Conservation (phyloP, 768 basidiomycete species). For the Boletus rex-veris region DNA sequence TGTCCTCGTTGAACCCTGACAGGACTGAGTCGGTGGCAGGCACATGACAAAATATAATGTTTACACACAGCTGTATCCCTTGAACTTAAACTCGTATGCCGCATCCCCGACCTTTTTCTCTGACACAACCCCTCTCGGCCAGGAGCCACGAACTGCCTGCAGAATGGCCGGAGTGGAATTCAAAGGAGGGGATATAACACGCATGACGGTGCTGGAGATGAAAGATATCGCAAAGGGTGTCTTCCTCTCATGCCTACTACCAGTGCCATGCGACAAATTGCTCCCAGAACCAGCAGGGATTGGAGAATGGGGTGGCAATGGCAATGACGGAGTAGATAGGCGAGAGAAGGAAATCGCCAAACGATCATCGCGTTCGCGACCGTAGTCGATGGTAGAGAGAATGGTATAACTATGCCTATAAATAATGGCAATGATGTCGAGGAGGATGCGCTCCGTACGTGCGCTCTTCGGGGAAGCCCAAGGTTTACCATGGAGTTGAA, state of each 20-base stretch:
- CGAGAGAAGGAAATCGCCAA: constrained; percentile 69
- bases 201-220: constrained; percentile 59
- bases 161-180: constrained; percentile 75
- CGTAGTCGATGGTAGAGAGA: constrained; percentile 72
- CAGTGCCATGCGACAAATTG: constrained; percentile 36
- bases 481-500: constrained; percentile 64
- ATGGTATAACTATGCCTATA: constrained; percentile 62
- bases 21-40: constrained; percentile 17
- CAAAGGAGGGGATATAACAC: constrained; percentile 74
- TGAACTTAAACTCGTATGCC: constrained; percentile 76
- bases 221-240: constrained; percentile 74
- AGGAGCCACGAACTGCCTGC: constrained; percentile 72
- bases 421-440: constrained; percentile 62
- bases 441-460: constrained; percentile 61
- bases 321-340: constrained; percentile 34
- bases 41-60: constrained; percentile 8
- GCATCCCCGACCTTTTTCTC: constrained; percentile 73
- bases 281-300: constrained; percentile 38
- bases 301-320: constrained; percentile 38
- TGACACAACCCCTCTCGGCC: constrained; percentile 76
- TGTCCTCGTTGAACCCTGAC: constrained; percentile 75
- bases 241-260: constrained; percentile 33
- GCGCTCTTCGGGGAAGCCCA: constrained; percentile 69
- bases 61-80: constrained; percentile 71
- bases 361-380: constrained; percentile 71